Evolutionary conservation across 2,329 filamentous ascomycete species (phyloP), one percentile per base, ranked within the genome.

Genomic region (Coleophoma cylindrospora): DNA sequence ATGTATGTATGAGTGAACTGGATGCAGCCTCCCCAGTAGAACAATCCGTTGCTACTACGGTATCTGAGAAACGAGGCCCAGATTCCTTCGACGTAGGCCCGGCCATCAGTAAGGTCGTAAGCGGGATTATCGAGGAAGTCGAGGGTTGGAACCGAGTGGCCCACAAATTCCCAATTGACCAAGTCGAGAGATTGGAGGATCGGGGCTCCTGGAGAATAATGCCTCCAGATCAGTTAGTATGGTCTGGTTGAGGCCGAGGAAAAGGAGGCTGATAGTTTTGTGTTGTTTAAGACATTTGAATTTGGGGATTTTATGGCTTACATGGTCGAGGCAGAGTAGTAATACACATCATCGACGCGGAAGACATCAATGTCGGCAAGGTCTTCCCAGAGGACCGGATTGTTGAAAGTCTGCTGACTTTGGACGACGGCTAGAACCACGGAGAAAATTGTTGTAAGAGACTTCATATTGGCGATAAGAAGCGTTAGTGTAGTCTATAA

Each of bases 11-110:
- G 68, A 33, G 68, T 65, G 45, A 69, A 74, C 40, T 77, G 70
- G 47, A 79, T 67, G 55, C 79, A 83, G 1, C 78, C 80, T 9
- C 79, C 70, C 79, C 79, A 83, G 65, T 81, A 80, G 62, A 73
- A 83, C 1, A 66, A 64, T 1, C 70, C 67, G 27, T 70, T 74
- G 33, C 71, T 75, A 44, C 70, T 57, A 7, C 76, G 71, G 59
- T 81, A 81, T 4, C 73, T 66, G 51, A 83, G 64, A 0, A 73
- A 74, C 0, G 74, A 79, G 0, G 80, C 79, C 75, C 76, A 83
- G 6, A 75, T 80, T 0, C 80, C 79, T 41, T 73, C 68, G 9
- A 74, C 68, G 52, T 83, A 82, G 1, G 72, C 74, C 3, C 64
- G 61, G 3, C 66, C 65, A 45, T 66, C 68, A 8, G 63, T 64